Base-by-base conservation (phyloP, 2,329 filamentous ascomycete genomes). In the Ustulina deusta region DNA sequence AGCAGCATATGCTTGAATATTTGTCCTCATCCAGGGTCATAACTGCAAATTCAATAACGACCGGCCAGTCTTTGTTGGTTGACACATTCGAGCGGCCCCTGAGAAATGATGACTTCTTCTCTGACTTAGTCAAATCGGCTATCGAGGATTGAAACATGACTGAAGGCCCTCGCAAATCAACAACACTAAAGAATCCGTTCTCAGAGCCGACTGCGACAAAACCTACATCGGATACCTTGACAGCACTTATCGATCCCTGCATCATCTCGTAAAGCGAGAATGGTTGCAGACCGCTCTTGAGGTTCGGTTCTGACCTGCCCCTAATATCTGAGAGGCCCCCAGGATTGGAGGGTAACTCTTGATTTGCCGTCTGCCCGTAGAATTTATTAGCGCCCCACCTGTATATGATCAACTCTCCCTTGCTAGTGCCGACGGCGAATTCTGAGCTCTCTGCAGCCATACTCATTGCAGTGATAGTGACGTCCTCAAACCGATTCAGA, bases 1-100 rank as follows among this genome's bases (percentile, higher is more conserved):
- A 97, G 72, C 96, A 92, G 66, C 91, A 89, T 64, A 99, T 97
- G 75, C 94, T 97, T 1, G 96, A 98, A 78, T 97, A 99, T 71
- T 93, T 90, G 76, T 98, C 95, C n/a, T 91, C 92, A 49, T 98
- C 96, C 3, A 97, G 82, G 2, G 92, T 97, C 89, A 99, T 91
- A 54, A 97, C 93, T 61, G 93, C 93, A 81, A 98, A 99, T 76
- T 97, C 93, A 32, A 98, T 89, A 34, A 84, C 86, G 0, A 93
- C 93, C 0, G 93, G 89, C 87, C 90, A 97, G 75, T 97, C 94
- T 55, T 85, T 85, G 2, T 74, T 77, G 4, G 83, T 78, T 5
- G 85, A 78, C 27, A 83, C 79, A 59, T 79, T 82, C 32, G 83
- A 86, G 65, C 84, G 85, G 13, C 82, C 82, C 79, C 85, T 87